Conservation (phyloP, 768 basidiomycete genomes). For the Termitomyces sp. region DNA sequence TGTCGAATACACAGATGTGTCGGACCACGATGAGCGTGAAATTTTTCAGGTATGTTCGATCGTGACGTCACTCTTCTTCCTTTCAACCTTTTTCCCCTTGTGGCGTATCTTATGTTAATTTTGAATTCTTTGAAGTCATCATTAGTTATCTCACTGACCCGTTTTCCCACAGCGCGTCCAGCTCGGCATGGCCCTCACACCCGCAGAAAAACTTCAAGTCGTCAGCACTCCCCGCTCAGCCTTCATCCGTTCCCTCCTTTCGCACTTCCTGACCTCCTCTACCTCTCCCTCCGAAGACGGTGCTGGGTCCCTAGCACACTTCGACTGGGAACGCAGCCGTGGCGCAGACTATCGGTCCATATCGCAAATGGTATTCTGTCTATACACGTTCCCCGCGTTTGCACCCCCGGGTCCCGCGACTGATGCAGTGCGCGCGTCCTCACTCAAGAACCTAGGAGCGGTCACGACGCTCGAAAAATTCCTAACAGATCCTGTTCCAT, state of each 20-base stretch:
- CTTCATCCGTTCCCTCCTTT: constrained; percentile 54
- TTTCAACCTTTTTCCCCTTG: neutral
- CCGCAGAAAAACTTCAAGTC: constrained; percentile 63
- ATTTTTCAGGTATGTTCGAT: constrained; percentile 56
- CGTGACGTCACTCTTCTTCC: neutral
- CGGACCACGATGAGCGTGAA: constrained; percentile 54
- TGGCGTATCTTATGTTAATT: neutral
- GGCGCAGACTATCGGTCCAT: constrained; percentile 57
- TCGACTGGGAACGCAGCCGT: constrained; percentile 45
- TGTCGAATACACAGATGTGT: constrained; percentile 65
- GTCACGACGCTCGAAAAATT: constrained; percentile 22
- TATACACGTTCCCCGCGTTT: constrained; percentile 34
- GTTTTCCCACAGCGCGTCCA: constrained; percentile 53
- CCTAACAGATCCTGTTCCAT: neutral
- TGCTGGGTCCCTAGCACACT: constrained; percentile 27
- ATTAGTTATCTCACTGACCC: neutral
- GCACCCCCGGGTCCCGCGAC: constrained; percentile 15
- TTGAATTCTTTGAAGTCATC: neutral
- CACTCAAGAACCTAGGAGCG: constrained; percentile 37
- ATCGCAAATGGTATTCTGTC: constrained; percentile 44
- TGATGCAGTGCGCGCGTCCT: constrained; percentile 27
- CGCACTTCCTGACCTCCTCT: constrained; percentile 46
- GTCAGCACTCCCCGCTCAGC: constrained; percentile 47
- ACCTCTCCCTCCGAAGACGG: constrained; percentile 41
- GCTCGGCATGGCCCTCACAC: constrained; percentile 68